A percentile compares a stretch with the other conserved stretches of the same genome.
Evolutionary conservation across 352 stramenopile genomes (phyloP).

Genomic region (Phytophthora kernoviae): DNA sequence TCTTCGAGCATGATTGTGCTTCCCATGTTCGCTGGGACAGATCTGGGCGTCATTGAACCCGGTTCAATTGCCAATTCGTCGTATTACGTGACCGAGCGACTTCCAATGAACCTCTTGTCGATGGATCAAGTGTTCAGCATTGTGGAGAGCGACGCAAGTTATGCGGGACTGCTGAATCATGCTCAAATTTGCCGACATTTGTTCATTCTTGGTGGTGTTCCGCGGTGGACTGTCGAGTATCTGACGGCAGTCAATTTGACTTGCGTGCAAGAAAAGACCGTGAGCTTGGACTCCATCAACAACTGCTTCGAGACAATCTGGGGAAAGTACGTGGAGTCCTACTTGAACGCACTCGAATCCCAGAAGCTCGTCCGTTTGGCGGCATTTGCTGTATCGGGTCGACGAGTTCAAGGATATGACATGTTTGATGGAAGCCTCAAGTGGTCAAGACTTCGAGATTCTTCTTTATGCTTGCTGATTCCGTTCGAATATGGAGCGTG

Average conservation of each 20-base stretch:
- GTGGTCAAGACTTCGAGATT: constrained; percentile 35
- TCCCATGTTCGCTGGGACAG: constrained; percentile 20
- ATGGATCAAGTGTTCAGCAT: constrained; percentile 34
- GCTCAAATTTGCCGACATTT: constrained; percentile 27
- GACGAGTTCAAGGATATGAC: background rate
- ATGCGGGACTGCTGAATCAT: constrained; percentile 15
- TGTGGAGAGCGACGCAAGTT: constrained; percentile 16
- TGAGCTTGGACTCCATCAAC: constrained; percentile 11
- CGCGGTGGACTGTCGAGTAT: constrained; percentile 34
- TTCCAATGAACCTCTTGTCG: constrained; percentile 33
- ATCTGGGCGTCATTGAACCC: constrained; percentile 12
- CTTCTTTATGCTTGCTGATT: constrained; percentile 33
- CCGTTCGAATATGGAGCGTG: background rate
- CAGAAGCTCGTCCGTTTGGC: constrained; percentile 8
- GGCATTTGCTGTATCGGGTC: constrained; percentile 6
- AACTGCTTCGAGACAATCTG: constrained; percentile 11
- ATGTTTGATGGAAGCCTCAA: constrained; percentile 17
- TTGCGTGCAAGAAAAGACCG: constrained; percentile 15
- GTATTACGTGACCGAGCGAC: constrained; percentile 22
- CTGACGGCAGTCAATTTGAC: constrained; percentile 14
- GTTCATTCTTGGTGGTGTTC: constrained; percentile 26
- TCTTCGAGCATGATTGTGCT: constrained; percentile 10
- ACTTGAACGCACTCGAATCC: background rate
- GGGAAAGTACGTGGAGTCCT: background rate
- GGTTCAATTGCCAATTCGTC: constrained; percentile 28